Percentiles rank a stretch among this genome's conserved stretches.
phyloP scores from a whole-genome alignment of 129 eudicot genomes.

The Chrysanthemum seticuspe region DNA sequence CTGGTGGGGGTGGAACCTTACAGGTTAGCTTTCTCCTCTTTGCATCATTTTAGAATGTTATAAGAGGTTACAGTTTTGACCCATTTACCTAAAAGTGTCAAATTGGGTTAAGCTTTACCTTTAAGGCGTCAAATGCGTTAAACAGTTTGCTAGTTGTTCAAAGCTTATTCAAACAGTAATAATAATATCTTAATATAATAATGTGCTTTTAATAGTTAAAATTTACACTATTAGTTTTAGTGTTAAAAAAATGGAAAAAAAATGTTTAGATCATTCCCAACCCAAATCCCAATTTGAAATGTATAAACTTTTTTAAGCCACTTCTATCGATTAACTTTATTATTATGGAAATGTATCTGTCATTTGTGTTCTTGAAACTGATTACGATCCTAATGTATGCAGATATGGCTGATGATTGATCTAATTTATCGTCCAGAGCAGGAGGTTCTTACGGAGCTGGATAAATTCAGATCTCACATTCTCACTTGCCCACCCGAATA shows the following conservation, averaged over 20 bases:
- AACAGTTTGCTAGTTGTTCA: no score
- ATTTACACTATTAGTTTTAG: no score
- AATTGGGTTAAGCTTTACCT: no score
- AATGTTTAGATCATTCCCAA: no score
- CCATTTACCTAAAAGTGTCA: no score
- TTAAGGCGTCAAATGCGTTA: no score
- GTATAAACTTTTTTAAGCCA: not conserved
- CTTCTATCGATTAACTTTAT: not conserved
- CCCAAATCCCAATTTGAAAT: no score
- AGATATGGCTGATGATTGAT: conserved; percentile 98
- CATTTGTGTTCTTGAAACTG: not conserved
- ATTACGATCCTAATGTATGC: conserved; percentile 20
- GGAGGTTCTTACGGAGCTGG: conserved; percentile 79
- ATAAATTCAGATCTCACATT: conserved; percentile 64
- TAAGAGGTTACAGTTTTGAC: no score
- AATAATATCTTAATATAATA: no score
- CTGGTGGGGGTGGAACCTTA: conserved; percentile 92
- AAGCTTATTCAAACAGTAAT: no score
- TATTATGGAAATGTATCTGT: not conserved
- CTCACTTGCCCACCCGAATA: conserved; percentile 37
- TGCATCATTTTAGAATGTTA: not conserved
- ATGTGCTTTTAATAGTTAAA: no score
- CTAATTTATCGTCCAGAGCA: conserved; percentile 72
- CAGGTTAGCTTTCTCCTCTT: conserved; percentile 46
- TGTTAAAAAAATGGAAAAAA: no score